Evolutionary conservation across 768 basidiomycete genomes (phyloP), one percentile per base, ranked within the genome.

Genomic region (Lepiota subincarnata): DNA sequence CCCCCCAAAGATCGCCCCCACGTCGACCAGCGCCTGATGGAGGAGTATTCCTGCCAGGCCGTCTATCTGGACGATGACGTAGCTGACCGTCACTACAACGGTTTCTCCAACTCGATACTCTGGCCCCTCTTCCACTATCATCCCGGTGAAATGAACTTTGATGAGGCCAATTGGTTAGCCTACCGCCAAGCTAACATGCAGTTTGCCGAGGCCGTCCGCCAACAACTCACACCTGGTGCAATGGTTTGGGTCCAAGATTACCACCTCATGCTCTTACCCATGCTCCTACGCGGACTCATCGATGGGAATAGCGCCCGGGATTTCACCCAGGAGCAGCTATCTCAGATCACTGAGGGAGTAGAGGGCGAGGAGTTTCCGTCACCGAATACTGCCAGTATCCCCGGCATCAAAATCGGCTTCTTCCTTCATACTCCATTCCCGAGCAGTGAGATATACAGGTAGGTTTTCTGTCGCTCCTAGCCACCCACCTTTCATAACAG

Each of bases 161-260:
- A 98, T 70, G 93, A 97, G 73, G 91, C 91, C 66, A 92, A 98
- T 68, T 99, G 97, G 97, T 83, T 86, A 49, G 97, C 93, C 12
- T 99, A 98, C 70, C 86, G 97, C 35, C 93, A 97, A 69, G 96
- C 96, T 42, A 99, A 98, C 69, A 76, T 95, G 73, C 79, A 84
- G 60, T 99, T 99, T 64, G 96, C 97, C 0, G 89, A 98, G 68
- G 90, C 79, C 18, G 90, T 98, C 54, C 79, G 82, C 57, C 75
- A 78, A 42, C 89, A 93, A 66, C 75, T 93, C 51, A 81, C 78
- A 4, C 85, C 89, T 1, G 92, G 91, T 16, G 83, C 94, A 50
- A 95, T 98, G 86, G 92, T 99, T 37, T 98, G 97, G 97, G 97
- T 99, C 2, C 97, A 99, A 68, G 93, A 96, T 67, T 94, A 95